Evolutionary conservation across 108 stramenopile species (phyloP), one percentile per base, ranked within the genome.

Genomic region (Nitzschia putrida): DNA sequence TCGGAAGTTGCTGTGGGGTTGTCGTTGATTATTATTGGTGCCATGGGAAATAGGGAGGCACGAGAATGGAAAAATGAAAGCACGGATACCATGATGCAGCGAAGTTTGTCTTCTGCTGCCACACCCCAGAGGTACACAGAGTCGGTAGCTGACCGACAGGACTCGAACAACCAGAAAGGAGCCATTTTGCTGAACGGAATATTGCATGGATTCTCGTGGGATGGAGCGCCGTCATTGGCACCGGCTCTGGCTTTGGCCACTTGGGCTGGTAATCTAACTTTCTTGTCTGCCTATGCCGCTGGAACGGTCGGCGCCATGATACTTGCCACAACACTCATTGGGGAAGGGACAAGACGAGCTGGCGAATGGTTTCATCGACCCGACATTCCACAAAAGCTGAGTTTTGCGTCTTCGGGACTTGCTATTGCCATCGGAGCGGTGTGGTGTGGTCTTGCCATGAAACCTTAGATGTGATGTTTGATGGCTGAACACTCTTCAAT

Each of bases 141-240:
- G 0, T 49, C 47, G 3, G 47, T 4, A 3, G 3, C 14, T 18
- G 47, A 18, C 14, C 39, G 39, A 10, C 5, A 55, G 26, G 61
- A 63, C 1, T 44, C 42, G 42, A 39, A 47, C 3, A 66, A 73
- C 1, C 79, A 80, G 21, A 90, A 91, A 53, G 82, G 88, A 44
- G 90, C 97, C 16, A 90, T 98, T n/a, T 73, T 98, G 11, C 84
- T 97, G 74, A 98, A 98, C 71, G 97, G 97, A 11, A 64, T 96
- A 12, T 72, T 98, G 51, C 96, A 97, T 66, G 97, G 97, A 12
- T 96, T 98, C 67, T 90, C 88, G 11, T 96, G 95, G 96, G 97
- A 98, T 69, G 97, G 97, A 18, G 95, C 95, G 0, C 97, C 97
- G 11, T 92, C 88, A 13, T 61, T 98, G 69, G 97, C 97, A 2